Evolutionary conservation across 140 eudicot genomes (phyloP).

Genomic region (Senecio squalidus): DNA sequence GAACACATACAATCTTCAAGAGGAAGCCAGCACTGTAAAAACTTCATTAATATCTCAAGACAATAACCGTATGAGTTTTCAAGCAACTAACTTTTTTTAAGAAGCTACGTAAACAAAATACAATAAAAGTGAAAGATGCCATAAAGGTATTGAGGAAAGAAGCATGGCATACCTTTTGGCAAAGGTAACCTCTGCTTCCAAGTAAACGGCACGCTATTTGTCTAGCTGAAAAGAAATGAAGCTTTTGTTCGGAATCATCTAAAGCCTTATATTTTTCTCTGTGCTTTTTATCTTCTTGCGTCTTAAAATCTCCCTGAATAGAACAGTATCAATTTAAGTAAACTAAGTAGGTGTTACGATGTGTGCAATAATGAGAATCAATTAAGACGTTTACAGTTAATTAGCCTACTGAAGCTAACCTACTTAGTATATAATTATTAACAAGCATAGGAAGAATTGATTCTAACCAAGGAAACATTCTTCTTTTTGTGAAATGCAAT

Average conservation of each 20-base stretch:
- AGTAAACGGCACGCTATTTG: slow-evolving; percentile 95
- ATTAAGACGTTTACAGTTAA: too few species aligned
- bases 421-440: too few species aligned
- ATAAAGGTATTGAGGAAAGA: background rate
- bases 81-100: background rate
- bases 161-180: slow-evolving; percentile 60
- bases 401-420: too few species aligned
- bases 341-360: too few species aligned
- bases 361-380: too few species aligned
- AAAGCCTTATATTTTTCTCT: slow-evolving; percentile 70
- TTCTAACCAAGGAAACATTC: too few species aligned
- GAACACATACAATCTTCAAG: slow-evolving; percentile 92
- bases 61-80: slow-evolving; percentile 1
- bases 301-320: slow-evolving; percentile 86
- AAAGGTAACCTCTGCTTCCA: slow-evolving; percentile 94
- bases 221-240: slow-evolving; percentile 82
- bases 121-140: background rate
- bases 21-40: slow-evolving; percentile 91
- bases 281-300: slow-evolving; percentile 78
- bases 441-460: too few species aligned
- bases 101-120: background rate
- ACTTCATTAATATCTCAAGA: background rate
- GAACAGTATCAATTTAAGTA: too few species aligned
- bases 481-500: too few species aligned
- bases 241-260: slow-evolving; percentile 62